Evolutionary conservation across 2,329 filamentous ascomycete species (phyloP).

Genomic region (Periconia sp.): DNA sequence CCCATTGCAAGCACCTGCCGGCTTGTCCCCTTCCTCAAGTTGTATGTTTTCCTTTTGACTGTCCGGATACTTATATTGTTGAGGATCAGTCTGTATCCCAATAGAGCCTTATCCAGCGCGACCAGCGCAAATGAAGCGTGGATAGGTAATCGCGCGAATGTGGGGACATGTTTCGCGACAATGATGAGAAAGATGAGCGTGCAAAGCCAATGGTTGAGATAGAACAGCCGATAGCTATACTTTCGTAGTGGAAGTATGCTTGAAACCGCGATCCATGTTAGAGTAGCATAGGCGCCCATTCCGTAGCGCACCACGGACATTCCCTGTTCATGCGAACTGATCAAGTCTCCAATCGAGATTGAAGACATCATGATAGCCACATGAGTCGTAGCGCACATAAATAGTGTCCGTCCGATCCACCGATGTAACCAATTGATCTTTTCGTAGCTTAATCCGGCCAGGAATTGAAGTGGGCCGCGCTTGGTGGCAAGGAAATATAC

Average conservation of each 20-base stretch:
- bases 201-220: conserved; percentile 29
- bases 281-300: conserved; percentile 21
- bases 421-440: conserved; percentile 26
- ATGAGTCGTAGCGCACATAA: conserved; percentile 30
- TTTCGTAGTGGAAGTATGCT: conserved; percentile 23
- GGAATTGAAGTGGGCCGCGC: conserved; percentile 21
- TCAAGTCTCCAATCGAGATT: conserved; percentile 20
- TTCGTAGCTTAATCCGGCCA: conserved; percentile 24
- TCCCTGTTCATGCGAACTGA: conserved; percentile 17
- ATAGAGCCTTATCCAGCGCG: conserved; percentile 17
- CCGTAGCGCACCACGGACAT: conserved; percentile 28
- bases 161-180: conserved; percentile 25
- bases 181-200: conserved; percentile 24
- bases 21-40: conserved; percentile 8
- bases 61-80: conserved; percentile 20
- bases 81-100: conserved; percentile 10
- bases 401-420: conserved; percentile 24
- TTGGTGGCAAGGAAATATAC: conserved; percentile 30
- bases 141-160: conserved; percentile 21
- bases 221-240: conserved; percentile 28
- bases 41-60: conserved; percentile 10
- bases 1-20: conserved; percentile 19
- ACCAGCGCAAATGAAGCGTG: conserved; percentile 20
- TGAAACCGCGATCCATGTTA: conserved; percentile 26
- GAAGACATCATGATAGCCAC: conserved; percentile 29